Base-by-base conservation (phyloP, 1,284 basidiomycete genomes). In the Puccinia triticina region DNA sequence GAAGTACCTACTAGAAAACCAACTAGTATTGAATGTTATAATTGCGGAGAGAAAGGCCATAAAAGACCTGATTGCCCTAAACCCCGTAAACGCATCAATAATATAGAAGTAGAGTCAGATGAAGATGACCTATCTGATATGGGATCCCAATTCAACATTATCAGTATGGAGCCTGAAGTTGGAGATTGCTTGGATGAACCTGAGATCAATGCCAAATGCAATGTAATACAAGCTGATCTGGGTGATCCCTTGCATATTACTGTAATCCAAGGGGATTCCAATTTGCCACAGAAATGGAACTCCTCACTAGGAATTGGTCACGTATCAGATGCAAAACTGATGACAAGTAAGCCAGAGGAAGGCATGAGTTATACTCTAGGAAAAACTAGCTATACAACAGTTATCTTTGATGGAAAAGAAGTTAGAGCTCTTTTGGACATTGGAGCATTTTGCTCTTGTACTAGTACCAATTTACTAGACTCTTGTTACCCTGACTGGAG, bases 301-400 rank as follows among this genome's bases (percentile, higher is more conserved):
- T 12, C 32, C 64, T 37, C 37, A 1, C 12, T 37, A 21, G 21
- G 37, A 37, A 18, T 66, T 66, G 37, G 37, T 7, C 64, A 66
- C 21, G 21, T 66, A 18, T 66, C 64, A 37, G 64, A 66, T 37
- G 64, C 64, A 11, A 66, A 66, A 37, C 8, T 66, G 10, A 16
- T 66, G 2, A 18, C 32, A 2, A 34, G 18, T 32, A 66, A 66
- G 37, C 64, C 26, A 4, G 37, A 66, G 37, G 64, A 8, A 5
- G 64, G 29, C 5, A 66, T 66, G 64, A 37, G 64, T 37, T 66
- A 66, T 21, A 66, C 64, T 21, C 37, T 66, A 32, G 37, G 64
- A 2, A 34, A 66, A 37, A 66, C 64, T 66, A 66, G 32, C 21
- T 66, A 37, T 43, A 66, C 29, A 37, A 34, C 32, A 3, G 29